Evolutionary conservation across 805 yeast species (phyloP).

Genomic region (Candida germanica): DNA sequence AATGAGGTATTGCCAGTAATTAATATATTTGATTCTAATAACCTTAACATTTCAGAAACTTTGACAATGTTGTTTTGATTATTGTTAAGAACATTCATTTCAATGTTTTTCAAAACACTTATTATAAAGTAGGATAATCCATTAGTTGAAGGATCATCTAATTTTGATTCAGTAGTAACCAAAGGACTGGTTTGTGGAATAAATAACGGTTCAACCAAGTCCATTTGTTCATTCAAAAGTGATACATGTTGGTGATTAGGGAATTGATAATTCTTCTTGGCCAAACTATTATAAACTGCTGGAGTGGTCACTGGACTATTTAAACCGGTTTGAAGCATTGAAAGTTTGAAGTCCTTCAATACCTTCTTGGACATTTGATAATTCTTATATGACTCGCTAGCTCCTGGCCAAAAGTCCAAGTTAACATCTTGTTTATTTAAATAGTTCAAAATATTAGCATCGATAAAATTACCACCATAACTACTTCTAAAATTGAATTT

Average conservation of each 20-base stretch:
- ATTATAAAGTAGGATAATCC: conserved; percentile 43
- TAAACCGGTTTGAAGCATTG: conserved; percentile 23
- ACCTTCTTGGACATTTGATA: conserved; percentile 34
- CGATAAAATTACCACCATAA: conserved; percentile 83
- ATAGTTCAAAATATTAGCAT: conserved; percentile 56
- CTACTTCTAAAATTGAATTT: conserved; percentile 65
- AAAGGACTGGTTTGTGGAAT: conserved; percentile 55
- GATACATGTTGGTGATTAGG: conserved; percentile 18
- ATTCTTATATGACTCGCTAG: conserved; percentile 31
- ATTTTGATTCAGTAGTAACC: conserved; percentile 31
- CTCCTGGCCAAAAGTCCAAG: conserved; percentile 11
- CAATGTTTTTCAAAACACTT: conserved; percentile 34
- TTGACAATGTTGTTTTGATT: conserved; percentile 31
- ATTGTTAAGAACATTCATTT: conserved; percentile 27
- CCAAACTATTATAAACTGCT: conserved; percentile 4
- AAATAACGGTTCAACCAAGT: conserved; percentile 61
- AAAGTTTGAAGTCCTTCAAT: conserved; percentile 35
- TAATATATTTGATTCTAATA: conserved; percentile 42
- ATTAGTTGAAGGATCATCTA: conserved; percentile 46
- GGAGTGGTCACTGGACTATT: conserved; percentile 5
- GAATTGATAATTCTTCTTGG: conserved; percentile 18
- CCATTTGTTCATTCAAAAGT: conserved; percentile 14
- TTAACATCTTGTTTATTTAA: conserved; percentile 26
- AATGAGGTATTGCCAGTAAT: conserved; percentile 61
- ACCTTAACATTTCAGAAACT: conserved; percentile 39